Conservation (phyloP, 2,329 filamentous ascomycete genomes). For the Talaromyces rugulosus region DNA sequence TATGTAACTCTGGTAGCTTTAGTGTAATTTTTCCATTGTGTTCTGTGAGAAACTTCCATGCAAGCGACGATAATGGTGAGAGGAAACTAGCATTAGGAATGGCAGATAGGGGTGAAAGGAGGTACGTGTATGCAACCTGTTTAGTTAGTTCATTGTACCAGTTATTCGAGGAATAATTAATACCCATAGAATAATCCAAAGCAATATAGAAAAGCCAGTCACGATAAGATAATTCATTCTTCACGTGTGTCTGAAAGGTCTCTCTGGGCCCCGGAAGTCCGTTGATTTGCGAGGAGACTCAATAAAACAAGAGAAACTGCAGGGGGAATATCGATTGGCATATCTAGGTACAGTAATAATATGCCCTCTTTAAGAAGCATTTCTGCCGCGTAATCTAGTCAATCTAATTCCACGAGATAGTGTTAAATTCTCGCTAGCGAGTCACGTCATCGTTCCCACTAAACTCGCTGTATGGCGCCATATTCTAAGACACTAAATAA, state of each 20-base stretch:
- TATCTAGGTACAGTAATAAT: no score
- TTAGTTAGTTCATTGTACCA: no score
- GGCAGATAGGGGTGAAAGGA: neutral
- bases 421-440: neutral
- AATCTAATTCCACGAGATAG: neutral
- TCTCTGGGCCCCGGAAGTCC: no score
- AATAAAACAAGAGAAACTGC: no score
- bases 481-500: no score
- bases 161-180: no score
- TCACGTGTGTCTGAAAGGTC: no score
- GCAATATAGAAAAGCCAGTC: no score
- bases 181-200: no score
- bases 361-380: neutral
- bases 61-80: neutral
- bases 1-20: neutral
- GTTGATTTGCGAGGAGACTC: no score
- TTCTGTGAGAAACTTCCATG: neutral
- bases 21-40: neutral
- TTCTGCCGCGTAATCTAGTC: neutral
- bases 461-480: neutral
- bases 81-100: neutral
- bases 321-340: no score
- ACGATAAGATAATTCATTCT: no score
- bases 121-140: neutral
- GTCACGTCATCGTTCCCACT: neutral